A percentile compares a stretch with the other conserved stretches of the same genome.
Evolutionary conservation across 2,329 filamentous ascomycete species (phyloP).

Genomic region (Claviceps quebecensis): DNA sequence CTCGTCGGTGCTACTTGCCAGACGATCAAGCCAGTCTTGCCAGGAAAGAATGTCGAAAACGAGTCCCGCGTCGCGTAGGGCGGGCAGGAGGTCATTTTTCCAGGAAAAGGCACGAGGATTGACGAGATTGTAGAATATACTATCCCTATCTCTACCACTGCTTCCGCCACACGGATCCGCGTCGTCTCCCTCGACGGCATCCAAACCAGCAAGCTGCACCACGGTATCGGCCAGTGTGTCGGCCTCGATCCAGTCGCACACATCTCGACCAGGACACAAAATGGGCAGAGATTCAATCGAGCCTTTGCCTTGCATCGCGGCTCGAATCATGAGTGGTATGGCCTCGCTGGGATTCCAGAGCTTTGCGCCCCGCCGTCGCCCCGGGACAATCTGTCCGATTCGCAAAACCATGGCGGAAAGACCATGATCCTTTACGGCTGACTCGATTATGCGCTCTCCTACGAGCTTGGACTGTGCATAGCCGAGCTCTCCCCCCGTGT

Average conservation of each 20-base stretch:
- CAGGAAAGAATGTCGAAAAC: slow-evolving; percentile 28
- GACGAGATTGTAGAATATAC: slow-evolving; percentile 31
- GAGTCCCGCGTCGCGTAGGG: slow-evolving; percentile 27
- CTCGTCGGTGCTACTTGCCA: slow-evolving; percentile 29
- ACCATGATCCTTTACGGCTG: slow-evolving; percentile 18
- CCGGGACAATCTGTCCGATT: slow-evolving; percentile 35
- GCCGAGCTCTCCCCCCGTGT: slow-evolving; percentile 27
- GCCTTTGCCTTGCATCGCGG: background rate
- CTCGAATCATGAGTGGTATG: slow-evolving; percentile 36
- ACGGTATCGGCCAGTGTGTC: slow-evolving; percentile 25
- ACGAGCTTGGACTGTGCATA: slow-evolving; percentile 28
- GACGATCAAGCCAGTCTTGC: slow-evolving; percentile 26
- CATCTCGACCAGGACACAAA: background rate
- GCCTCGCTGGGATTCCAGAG: slow-evolving; percentile 37
- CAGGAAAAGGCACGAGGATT: slow-evolving; percentile 35
- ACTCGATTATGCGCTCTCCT: slow-evolving; percentile 22
- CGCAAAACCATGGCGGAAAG: slow-evolving; percentile 25
- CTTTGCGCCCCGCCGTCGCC: slow-evolving; percentile 23
- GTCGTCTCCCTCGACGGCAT: slow-evolving; percentile 22
- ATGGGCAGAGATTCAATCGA: slow-evolving; percentile 26
- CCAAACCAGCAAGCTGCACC: slow-evolving; percentile 30
- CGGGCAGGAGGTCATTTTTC: slow-evolving; percentile 34
- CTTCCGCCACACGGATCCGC: slow-evolving; percentile 21
- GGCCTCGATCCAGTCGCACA: background rate
- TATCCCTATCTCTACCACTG: background rate